Base-by-base conservation (phyloP, 2,329 filamentous ascomycete genomes). In the Hirsutella thompsonii region DNA sequence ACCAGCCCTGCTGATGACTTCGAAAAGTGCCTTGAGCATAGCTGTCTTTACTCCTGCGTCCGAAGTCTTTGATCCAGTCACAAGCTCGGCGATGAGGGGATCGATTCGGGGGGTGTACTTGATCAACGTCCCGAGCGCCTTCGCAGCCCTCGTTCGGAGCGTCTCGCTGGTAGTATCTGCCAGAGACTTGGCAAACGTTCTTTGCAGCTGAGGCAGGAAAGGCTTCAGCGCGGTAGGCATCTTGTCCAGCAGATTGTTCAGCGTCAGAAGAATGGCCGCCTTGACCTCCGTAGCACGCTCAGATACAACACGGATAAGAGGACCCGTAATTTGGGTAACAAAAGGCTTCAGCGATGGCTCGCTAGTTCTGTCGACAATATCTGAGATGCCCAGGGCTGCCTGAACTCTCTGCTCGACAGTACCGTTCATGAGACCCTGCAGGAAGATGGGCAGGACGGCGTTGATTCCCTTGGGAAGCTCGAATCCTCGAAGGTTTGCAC, bases 401-500 rank as follows among this genome's bases (percentile, higher is more conserved):
- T 93, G 85, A 20, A 87, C 92, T 58, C 89, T 77, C 66, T 98
- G 92, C 5, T 98, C 92, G 14, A 84, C 70, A 30, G 83, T 89
- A 43, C 92, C 93, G 54, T 98, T 96, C 82, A 98, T 94, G 49
- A 98, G 72, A 63, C 92, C 92, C 58, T 98, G 93, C 56, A 96
- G 63, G 74, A 98, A 96, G 49, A 98, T 96, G 2, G 93, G 92
- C 46, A 98, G 66, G 48, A 98, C 81, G 47, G 92, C 89, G 55
- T 88, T 94, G 70, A 98, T 94, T 46, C 93, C 93, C 74, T 96
- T 98, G 2, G 90, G 92, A 42, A 96, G 68, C 52, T 79, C 73
- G 66, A 98, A 98, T 29, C 92, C 93, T 32, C 88, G 78, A 37
- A 98, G 70, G 54, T 89, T 81, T 33, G 81, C 74, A 21, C 92